Base-by-base conservation (phyloP, 352 stramenopile species). In the Phytophthora hybrid region DNA sequence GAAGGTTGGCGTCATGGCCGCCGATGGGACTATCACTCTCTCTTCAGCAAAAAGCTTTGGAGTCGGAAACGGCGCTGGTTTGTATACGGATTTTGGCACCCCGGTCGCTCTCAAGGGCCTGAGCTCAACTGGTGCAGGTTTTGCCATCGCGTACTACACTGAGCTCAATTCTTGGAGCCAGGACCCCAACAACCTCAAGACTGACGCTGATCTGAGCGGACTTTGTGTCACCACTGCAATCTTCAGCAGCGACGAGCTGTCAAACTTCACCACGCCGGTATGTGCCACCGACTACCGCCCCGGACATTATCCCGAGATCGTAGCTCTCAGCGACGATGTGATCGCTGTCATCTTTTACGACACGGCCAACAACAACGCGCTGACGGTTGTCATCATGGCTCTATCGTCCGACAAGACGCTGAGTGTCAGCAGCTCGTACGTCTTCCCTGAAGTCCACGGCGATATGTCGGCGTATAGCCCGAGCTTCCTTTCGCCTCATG, bases 261-360 rank as follows among this genome's bases (percentile, higher is more conserved):
- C 61, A 9, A 58, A 51, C 9, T 92, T 90, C 67, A 77, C 59
- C 4, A 73, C 46, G 0, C 59, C n/a, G 1, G 74, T 82, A 23
- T 94, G 87, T 73, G 71, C 83, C 31, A 75, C 66, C n/a, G 72
- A 74, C 13, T 88, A 80, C 75, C 62, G 69, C 21, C 85, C 87
- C 0, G 44, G 46, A 13, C 74, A 78, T 19, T 84, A 81, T 19
- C 55, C 80, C 9, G 81, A 89, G 1, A 76, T 79, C 10, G 46
- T 89, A 32, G 80, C 84, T 67, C 51, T 93, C 16, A 80, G 84
- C 4, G 73, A 89, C 46, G 73, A 67, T 10, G 47, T 76, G 1
- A 52, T 91, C 21, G 79, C 78, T 8, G 66, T 94, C 31, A 74
- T 76, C 18, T 91, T 93, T 70, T 73, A 87, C 71, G 80, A 94